A percentile compares a stretch with the other conserved stretches of the same genome.
phyloP scores from a whole-genome alignment of 2,329 filamentous ascomycete species.

The Chrysoporthe cubensis region DNA sequence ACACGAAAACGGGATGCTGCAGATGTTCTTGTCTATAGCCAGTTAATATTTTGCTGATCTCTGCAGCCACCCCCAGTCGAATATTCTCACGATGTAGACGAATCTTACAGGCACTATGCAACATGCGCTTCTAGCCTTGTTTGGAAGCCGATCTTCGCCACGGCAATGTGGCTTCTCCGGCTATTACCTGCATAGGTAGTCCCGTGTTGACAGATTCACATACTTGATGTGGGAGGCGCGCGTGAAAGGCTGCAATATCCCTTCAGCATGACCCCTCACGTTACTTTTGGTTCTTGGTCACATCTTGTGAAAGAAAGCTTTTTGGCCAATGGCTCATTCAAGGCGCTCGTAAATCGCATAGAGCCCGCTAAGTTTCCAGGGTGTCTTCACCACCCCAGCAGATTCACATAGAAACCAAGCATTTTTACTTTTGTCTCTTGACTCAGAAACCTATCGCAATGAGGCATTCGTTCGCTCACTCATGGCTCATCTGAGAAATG shows the following conservation, averaged over 20 bases:
- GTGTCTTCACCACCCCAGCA: not conserved
- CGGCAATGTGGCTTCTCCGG: not conserved
- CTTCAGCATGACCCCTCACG: not conserved
- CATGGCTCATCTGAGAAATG: not conserved
- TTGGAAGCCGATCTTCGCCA: not conserved
- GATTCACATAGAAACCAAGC: not conserved
- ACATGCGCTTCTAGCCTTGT: not conserved
- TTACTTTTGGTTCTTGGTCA: not conserved
- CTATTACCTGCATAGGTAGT: slow-evolving; percentile 3
- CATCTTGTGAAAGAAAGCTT: not conserved
- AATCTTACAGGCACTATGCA: not conserved
- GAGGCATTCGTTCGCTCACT: not conserved
- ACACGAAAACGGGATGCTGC: not conserved
- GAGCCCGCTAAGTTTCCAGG: not conserved
- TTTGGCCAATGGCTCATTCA: not conserved
- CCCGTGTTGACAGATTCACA: not conserved
- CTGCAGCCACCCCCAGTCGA: not conserved
- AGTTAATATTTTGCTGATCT: not conserved
- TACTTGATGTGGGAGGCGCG: not conserved
- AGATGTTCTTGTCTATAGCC: not conserved
- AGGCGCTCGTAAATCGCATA: not conserved
- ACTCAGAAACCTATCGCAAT: not conserved
- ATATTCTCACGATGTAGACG: not conserved
- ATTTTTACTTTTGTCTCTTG: not conserved
- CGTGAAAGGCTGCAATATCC: not conserved